These are phyloP conservation scores for Isoetes taiwanensis DNA, from an alignment of 75 land plant genomes.

Conservation along the genomic window DNA sequence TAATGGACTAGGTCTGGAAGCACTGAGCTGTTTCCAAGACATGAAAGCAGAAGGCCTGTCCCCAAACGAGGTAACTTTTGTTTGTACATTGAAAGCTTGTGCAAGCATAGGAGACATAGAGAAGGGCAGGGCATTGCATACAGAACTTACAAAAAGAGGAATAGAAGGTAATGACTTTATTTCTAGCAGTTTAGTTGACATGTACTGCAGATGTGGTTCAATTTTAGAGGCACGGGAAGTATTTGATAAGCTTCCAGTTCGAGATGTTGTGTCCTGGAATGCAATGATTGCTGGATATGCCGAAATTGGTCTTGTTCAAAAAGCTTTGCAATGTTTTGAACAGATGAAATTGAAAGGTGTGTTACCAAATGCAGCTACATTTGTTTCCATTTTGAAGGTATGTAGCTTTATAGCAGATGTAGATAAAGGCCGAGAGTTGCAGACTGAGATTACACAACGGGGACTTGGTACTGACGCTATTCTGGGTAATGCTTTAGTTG, in stretches of 20 bases:
- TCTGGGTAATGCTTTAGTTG: slow-evolving; percentile 11
- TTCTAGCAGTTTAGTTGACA: slow-evolving; percentile 2
- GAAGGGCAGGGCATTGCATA: slow-evolving; percentile 9
- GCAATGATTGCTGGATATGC: slow-evolving; percentile 16
- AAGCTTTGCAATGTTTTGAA: slow-evolving; percentile 9
- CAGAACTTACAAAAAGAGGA: background rate
- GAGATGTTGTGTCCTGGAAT: slow-evolving; percentile 17
- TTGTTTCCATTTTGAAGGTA: background rate
- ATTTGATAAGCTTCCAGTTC: slow-evolving; percentile 6
- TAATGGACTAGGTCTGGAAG: slow-evolving; percentile 15
- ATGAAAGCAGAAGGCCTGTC: slow-evolving; percentile 18
- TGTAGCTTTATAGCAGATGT: background rate
- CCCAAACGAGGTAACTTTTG: slow-evolving; percentile 26
- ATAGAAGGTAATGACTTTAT: slow-evolving; percentile 1
- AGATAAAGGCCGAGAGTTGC: background rate
- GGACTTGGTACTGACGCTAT: background rate
- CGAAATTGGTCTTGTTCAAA: slow-evolving; percentile 7
- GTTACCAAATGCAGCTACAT: background rate
- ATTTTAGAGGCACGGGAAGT: slow-evolving; percentile 8
- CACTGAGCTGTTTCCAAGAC: slow-evolving; percentile 16
- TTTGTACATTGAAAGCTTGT: slow-evolving; percentile 26
- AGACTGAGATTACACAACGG: slow-evolving; percentile 24
- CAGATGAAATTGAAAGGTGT: background rate
- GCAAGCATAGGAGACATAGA: slow-evolving; percentile 6
- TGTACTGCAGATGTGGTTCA: slow-evolving; percentile 13